Conservation (phyloP, 345 rosid genomes). For the Conringia planisiliqua region DNA sequence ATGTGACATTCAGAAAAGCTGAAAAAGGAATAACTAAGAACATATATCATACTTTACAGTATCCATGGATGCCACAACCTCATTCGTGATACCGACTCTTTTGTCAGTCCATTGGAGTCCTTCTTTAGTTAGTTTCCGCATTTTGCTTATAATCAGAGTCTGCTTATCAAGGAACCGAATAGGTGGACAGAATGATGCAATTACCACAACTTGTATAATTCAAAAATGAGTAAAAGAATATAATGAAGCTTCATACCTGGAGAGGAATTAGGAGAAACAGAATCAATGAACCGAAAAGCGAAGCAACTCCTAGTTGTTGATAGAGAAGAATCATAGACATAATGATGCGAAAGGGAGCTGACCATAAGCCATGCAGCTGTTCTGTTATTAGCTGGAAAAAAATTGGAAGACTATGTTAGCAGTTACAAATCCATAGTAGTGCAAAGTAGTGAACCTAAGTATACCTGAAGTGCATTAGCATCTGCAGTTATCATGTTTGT, state of each 20-base stretch:
- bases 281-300: constrained; percentile 73
- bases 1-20: constrained; percentile 7
- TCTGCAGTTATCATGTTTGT: constrained; percentile 97
- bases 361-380: constrained; percentile 89
- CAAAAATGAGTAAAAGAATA: not conserved
- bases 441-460: not conserved
- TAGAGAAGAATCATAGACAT: constrained; percentile 81
- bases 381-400: constrained; percentile 64
- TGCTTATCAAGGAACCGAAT: constrained; percentile 32
- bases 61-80: constrained; percentile 92
- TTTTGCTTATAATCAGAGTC: constrained; percentile 80
- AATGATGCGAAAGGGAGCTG: constrained; percentile 89
- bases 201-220: not conserved
- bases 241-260: constrained; percentile 47
- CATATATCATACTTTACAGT: constrained; percentile 73
- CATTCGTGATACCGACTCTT: constrained; percentile 88
- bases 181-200: constrained; percentile 1
- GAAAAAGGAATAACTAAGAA: not conserved
- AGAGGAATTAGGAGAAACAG: constrained; percentile 79
- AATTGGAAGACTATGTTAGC: constrained; percentile 8
- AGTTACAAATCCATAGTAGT: not conserved
- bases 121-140: constrained; percentile 84
- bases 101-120: constrained; percentile 91
- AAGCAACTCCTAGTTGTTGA: constrained; percentile 85
- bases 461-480: constrained; percentile 87